These are phyloP conservation scores for Annona squamosa DNA, from an alignment of 164 flowering plant genomes.

Conservation along the genomic window DNA sequence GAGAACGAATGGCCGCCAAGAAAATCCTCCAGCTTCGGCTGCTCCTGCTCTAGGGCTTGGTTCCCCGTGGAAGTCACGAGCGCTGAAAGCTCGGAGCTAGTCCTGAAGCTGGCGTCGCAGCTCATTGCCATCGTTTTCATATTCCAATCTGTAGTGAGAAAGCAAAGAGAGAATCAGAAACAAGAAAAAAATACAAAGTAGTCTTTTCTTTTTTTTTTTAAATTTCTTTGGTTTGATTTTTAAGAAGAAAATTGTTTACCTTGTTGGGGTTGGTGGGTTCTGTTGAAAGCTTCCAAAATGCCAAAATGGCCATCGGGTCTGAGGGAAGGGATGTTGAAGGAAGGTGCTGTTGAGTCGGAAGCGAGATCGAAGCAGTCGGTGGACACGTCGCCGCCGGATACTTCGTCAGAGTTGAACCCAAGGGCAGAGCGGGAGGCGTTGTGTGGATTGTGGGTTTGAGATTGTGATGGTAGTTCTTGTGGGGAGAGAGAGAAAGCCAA, in stretches of 20 bases:
- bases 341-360: conserved; percentile 30
- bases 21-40: conserved; percentile 85
- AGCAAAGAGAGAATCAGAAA: conserved; percentile 2
- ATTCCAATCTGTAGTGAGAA: conserved; percentile 54
- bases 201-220: neutral
- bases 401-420: conserved; percentile 29
- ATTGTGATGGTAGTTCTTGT: conserved; percentile 34
- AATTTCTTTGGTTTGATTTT: neutral
- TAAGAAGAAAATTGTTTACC: conserved; percentile 24
- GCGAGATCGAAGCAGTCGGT: conserved; percentile 59
- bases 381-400: conserved; percentile 1
- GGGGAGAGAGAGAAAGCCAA: conserved; percentile 84
- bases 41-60: conserved; percentile 31
- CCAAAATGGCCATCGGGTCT: conserved; percentile 36
- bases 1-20: conserved; percentile 52
- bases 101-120: conserved; percentile 30
- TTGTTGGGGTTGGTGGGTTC: conserved; percentile 50
- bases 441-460: conserved; percentile 28
- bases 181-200: neutral
- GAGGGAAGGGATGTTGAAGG: conserved; percentile 20
- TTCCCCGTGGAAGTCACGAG: conserved; percentile 39
- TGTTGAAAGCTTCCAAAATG: conserved; percentile 50
- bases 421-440: conserved; percentile 6
- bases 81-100: conserved; percentile 33
- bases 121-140: conserved; percentile 20